Conservation (phyloP, 1,139 yeast genomes). For the Sugiyamaella grinbergsii region DNA sequence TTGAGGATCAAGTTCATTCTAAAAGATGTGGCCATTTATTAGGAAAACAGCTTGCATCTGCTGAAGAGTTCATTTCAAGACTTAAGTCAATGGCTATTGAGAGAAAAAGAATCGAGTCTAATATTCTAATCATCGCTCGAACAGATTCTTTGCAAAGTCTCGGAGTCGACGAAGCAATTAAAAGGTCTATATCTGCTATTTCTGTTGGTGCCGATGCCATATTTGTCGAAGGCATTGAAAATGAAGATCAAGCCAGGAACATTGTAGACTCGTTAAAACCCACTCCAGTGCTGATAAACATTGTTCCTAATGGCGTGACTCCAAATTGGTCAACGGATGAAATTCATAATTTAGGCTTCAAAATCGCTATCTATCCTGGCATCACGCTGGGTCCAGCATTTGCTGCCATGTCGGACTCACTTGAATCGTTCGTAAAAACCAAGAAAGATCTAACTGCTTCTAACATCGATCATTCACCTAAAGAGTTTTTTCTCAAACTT, state of each 20-base stretch:
- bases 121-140: conserved; percentile 25
- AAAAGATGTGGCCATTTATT: conserved; percentile 25
- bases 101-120: conserved; percentile 20
- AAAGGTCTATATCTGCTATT: conserved; percentile 20
- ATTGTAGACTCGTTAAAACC: conserved; percentile 17
- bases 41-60: conserved; percentile 23
- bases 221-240: conserved; percentile 24
- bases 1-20: conserved; percentile 24
- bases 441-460: conserved; percentile 10
- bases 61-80: conserved; percentile 22
- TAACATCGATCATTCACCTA: conserved; percentile 9
- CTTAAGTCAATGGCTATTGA: conserved; percentile 24
- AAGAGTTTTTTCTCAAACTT: conserved; percentile 20
- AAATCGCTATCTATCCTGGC: conserved; percentile 24
- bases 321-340: conserved; percentile 23
- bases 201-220: conserved; percentile 23
- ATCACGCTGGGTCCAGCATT: conserved; percentile 20
- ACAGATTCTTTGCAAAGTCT: conserved; percentile 23
- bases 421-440: conserved; percentile 10
- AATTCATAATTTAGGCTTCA: conserved; percentile 22
- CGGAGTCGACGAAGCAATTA: conserved; percentile 24
- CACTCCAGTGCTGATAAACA: conserved; percentile 21
- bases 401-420: conserved; percentile 11
- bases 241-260: conserved; percentile 21
- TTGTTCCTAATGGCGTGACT: conserved; percentile 23